Percentiles rank a stretch among this genome's conserved stretches.
phyloP scores from a whole-genome alignment of 2,329 filamentous ascomycete genomes.

The Sporothrix inflata region DNA sequence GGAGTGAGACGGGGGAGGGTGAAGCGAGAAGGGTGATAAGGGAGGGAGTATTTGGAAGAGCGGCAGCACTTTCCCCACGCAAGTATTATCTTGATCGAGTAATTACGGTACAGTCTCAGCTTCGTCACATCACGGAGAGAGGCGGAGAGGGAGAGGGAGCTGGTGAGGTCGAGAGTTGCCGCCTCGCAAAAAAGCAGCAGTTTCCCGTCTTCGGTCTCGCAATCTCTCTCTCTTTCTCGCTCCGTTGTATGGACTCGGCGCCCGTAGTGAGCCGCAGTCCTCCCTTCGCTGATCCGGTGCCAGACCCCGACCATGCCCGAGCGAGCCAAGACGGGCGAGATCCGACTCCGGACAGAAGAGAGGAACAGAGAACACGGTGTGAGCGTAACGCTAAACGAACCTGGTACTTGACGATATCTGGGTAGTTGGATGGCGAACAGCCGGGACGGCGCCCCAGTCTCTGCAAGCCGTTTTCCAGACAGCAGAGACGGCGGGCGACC shows the following conservation, averaged over 20 bases:
- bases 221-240: neutral
- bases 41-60: conserved; percentile 49
- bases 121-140: conserved; percentile 53
- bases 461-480: conserved; percentile 11
- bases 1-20: conserved; percentile 31
- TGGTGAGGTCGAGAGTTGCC: neutral
- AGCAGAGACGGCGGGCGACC: neutral
- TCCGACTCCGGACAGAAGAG: neutral
- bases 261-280: conserved; percentile 80
- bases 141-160: neutral
- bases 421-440: neutral
- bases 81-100: conserved; percentile 99
- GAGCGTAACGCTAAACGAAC: conserved; percentile 32
- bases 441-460: neutral
- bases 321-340: neutral
- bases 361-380: conserved; percentile 30
- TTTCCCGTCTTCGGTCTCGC: conserved; percentile 6
- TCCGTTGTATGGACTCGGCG: conserved; percentile 63
- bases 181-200: neutral
- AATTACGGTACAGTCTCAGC: conserved; percentile 95
- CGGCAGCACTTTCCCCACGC: conserved; percentile 97
- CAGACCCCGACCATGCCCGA: neutral
- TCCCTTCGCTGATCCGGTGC: conserved; percentile 5
- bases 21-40: conserved; percentile 1
- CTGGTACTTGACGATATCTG: conserved; percentile 24